Percentiles rank a stretch among this genome's conserved stretches.
Evolutionary conservation across 441 rosid species (phyloP).

Genomic region (Populus trichocarpa): DNA sequence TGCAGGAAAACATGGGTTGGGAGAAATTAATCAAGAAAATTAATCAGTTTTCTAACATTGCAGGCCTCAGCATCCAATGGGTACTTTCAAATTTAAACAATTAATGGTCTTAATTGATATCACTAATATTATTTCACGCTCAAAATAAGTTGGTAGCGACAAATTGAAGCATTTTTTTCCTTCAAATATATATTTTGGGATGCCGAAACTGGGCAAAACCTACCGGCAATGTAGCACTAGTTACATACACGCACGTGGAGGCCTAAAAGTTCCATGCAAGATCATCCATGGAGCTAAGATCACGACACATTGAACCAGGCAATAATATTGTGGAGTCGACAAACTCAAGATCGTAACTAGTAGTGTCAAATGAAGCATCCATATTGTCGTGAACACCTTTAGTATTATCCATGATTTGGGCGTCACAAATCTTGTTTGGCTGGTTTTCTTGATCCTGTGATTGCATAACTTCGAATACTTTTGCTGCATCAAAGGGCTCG

Average conservation of each 20-base stretch:
- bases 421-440: conserved; percentile 3
- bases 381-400: conserved; percentile 20
- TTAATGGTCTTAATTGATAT: not conserved
- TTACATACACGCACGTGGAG: not conserved
- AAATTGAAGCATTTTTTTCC: no score
- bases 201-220: not conserved
- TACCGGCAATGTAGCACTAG: not conserved
- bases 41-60: no score
- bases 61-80: not conserved
- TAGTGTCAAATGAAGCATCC: conserved; percentile 40
- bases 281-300: conserved; percentile 53
- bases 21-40: no score
- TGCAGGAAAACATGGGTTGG: no score
- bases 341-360: conserved; percentile 46
- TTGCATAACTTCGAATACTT: conserved; percentile 18
- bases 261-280: conserved; percentile 60
- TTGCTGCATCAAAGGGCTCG: conserved; percentile 15
- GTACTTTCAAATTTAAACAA: not conserved
- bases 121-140: not conserved
- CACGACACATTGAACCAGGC: conserved; percentile 40
- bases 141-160: not conserved
- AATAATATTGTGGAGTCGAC: conserved; percentile 37
- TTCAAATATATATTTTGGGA: not conserved
- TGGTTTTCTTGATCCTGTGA: conserved; percentile 7
- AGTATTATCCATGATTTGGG: conserved; percentile 2